These are phyloP conservation scores for Picochlorum sp. DNA, from an alignment of 139 green algal genomes.

Conservation along the genomic window DNA sequence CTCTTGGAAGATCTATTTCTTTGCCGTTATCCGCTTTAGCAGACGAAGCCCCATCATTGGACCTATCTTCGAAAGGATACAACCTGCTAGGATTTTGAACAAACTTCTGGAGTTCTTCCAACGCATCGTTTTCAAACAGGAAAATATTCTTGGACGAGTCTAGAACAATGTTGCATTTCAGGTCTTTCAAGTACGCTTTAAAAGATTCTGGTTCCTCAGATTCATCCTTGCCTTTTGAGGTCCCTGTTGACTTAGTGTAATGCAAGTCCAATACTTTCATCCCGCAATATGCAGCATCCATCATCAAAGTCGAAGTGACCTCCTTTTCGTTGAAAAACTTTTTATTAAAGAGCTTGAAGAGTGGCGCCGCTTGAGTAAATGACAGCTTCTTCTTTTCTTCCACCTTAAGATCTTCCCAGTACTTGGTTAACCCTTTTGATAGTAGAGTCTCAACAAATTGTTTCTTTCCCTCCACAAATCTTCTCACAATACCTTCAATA, in stretches of 20 bases:
- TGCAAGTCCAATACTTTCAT: slow-evolving; percentile 71
- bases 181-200: background rate
- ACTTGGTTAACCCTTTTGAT: slow-evolving; percentile 40
- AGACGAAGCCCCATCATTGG: background rate
- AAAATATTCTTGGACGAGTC: slow-evolving; percentile 19
- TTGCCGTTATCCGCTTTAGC: slow-evolving; percentile 2
- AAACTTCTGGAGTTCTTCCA: slow-evolving; percentile 11
- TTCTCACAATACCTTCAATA: slow-evolving; percentile 87
- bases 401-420: slow-evolving; percentile 43
- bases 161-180: slow-evolving; percentile 13
- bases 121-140: slow-evolving; percentile 18
- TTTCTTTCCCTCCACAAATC: slow-evolving; percentile 85
- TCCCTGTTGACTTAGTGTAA: background rate
- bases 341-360: slow-evolving; percentile 89
- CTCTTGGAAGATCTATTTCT: slow-evolving; percentile 43
- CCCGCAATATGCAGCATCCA: slow-evolving; percentile 90
- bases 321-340: slow-evolving; percentile 99
- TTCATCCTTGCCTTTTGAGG: background rate
- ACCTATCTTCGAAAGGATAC: slow-evolving; percentile 17
- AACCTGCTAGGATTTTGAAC: slow-evolving; percentile 9
- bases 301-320: slow-evolving; percentile 95
- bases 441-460: background rate
- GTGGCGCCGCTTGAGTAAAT: slow-evolving; percentile 39
- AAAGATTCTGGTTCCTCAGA: no score
- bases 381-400: slow-evolving; percentile 43